Percentiles rank a stretch among this genome's conserved stretches.
phyloP scores from a whole-genome alignment of 345 rosid species.

The Balakata baccata region DNA sequence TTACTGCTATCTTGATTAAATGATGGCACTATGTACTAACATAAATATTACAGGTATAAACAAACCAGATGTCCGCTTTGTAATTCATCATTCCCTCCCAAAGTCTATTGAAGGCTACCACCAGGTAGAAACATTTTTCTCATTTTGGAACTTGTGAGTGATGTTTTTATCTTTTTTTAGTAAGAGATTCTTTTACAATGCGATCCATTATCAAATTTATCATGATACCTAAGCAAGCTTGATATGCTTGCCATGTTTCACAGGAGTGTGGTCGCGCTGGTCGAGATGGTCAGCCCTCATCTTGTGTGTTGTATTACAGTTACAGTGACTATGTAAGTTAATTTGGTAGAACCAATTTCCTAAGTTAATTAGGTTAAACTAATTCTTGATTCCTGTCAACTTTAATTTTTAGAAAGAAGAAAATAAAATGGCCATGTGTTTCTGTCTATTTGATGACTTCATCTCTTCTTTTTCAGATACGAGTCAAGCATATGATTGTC shows the following conservation, averaged over 20 bases:
- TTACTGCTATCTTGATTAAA: conserved; percentile 18
- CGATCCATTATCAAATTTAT: neutral
- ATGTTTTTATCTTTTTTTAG: neutral
- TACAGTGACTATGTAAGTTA: conserved; percentile 91
- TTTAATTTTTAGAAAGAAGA: neutral
- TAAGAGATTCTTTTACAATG: neutral
- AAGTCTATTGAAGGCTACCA: conserved; percentile 99
- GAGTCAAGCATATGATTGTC: conserved; percentile 91
- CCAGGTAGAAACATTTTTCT: conserved; percentile 50
- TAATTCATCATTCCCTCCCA: conserved; percentile 97
- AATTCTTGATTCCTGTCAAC: conserved; percentile 14
- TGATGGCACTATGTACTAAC: conserved; percentile 19
- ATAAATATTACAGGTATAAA: conserved; percentile 68
- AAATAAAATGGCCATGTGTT: no score
- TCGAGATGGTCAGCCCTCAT: conserved; percentile 87
- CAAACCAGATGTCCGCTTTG: conserved; percentile 99
- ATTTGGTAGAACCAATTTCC: neutral
- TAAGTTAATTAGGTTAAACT: no score
- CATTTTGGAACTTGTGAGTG: conserved; percentile 1
- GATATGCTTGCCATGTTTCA: conserved; percentile 17
- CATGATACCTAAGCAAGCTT: conserved; percentile 1
- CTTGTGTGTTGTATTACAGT: conserved; percentile 87
- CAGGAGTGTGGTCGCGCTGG: conserved; percentile 99
- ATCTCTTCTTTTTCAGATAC: conserved; percentile 53
- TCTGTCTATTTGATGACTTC: conserved; percentile 8